phyloP scores from a whole-genome alignment of 768 basidiomycete genomes.

The Glaciozyma martinii region DNA sequence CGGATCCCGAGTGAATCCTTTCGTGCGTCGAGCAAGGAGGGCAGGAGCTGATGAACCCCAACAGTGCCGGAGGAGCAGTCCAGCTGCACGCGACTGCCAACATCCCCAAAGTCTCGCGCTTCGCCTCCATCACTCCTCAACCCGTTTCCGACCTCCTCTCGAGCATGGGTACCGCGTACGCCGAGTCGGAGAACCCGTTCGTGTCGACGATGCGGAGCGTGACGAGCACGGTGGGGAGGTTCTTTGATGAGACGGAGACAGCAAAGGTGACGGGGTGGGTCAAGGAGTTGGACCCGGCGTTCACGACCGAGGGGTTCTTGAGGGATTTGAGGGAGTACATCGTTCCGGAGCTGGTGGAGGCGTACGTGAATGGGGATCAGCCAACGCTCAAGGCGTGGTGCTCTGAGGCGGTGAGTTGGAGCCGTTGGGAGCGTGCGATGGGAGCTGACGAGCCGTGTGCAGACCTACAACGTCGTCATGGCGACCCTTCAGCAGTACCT shows the following conservation, averaged over 20 bases:
- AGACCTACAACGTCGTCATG: slow-evolving; percentile 98
- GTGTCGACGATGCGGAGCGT: slow-evolving; percentile 70
- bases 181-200: slow-evolving; percentile 88
- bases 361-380: slow-evolving; percentile 81
- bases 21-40: neutral
- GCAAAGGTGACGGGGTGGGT: slow-evolving; percentile 86
- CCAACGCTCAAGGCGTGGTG: slow-evolving; percentile 83
- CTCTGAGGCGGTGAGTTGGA: slow-evolving; percentile 71
- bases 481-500: slow-evolving; percentile 94
- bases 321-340: slow-evolving; percentile 92
- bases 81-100: slow-evolving; percentile 75
- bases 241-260: slow-evolving; percentile 90
- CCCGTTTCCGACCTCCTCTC: slow-evolving; percentile 25
- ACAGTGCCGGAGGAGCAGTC: slow-evolving; percentile 64
- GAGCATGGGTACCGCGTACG: slow-evolving; percentile 51
- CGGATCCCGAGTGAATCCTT: slow-evolving; percentile 66
- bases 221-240: slow-evolving; percentile 73
- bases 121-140: slow-evolving; percentile 37
- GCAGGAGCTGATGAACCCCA: neutral
- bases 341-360: slow-evolving; percentile 93
- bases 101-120: slow-evolving; percentile 64
- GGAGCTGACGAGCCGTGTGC: neutral
- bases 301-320: slow-evolving; percentile 76
- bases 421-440: neutral
- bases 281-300: slow-evolving; percentile 77